Conservation (phyloP, 768 basidiomycete genomes). For the Lactarius tabidus region DNA sequence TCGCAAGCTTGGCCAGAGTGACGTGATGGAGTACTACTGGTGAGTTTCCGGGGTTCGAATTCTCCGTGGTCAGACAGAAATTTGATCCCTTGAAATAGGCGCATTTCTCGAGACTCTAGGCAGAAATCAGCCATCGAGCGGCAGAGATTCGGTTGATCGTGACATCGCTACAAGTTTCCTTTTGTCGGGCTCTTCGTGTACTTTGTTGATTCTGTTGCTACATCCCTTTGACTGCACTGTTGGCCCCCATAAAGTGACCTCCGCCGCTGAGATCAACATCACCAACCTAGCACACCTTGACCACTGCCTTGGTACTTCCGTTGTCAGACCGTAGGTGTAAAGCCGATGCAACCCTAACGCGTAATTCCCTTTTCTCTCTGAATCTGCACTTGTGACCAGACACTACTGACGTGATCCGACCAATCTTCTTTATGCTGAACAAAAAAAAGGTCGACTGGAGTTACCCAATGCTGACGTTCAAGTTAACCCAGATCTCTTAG, state of each 20-base stretch:
- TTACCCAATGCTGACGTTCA: background rate
- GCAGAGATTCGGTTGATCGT: constrained; percentile 28
- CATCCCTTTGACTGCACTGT: background rate
- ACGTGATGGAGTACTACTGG: constrained; percentile 97
- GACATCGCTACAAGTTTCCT: background rate
- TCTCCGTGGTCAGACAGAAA: background rate
- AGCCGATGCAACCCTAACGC: too few relatives aligned
- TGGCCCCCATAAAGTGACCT: background rate
- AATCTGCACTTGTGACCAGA: background rate
- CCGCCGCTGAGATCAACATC: background rate
- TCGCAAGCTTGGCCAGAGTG: constrained; percentile 79
- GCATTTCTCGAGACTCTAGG: constrained; percentile 60
- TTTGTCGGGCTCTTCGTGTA: background rate
- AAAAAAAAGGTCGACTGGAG: background rate
- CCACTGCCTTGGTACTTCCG: too few relatives aligned
- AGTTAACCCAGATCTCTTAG: background rate
- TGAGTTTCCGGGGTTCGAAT: constrained; percentile 34
- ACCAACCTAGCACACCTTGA: too few relatives aligned
- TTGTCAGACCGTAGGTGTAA: too few relatives aligned
- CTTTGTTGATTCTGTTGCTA: background rate
- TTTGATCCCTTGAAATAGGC: constrained; percentile 49
- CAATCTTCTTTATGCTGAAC: too few relatives aligned
- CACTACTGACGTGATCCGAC: background rate
- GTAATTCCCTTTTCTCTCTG: background rate
- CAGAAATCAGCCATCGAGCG: constrained; percentile 42